phyloP scores from a whole-genome alignment of 306 rosid genomes.

The Heteromeles arbutifolia region DNA sequence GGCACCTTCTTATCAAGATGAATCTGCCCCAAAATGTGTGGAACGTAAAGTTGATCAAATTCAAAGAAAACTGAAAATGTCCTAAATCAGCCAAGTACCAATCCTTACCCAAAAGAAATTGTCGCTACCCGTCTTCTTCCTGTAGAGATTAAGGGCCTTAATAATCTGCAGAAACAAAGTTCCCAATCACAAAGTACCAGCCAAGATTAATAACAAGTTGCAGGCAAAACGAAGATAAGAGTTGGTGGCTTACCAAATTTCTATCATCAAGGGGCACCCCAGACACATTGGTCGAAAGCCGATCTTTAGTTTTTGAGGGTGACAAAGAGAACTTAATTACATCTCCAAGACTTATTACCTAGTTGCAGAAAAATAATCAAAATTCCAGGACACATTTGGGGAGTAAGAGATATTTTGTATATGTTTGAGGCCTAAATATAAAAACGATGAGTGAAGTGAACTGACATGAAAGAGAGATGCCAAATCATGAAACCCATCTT shows the following conservation, averaged over 20 bases:
- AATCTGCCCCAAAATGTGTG: slow-evolving; percentile 49
- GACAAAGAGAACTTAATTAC: slow-evolving; percentile 80
- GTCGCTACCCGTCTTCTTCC: slow-evolving; percentile 77
- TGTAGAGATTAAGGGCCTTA: slow-evolving; percentile 91
- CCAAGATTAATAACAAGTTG: background rate
- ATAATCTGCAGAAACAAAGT: slow-evolving; percentile 58
- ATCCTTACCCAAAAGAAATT: slow-evolving; percentile 84
- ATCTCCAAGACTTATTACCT: slow-evolving; percentile 97
- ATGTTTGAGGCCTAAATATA: background rate
- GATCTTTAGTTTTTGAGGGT: slow-evolving; percentile 64
- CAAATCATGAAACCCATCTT: slow-evolving; percentile 96
- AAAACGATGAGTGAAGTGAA: slow-evolving; percentile 3
- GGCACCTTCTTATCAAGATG: slow-evolving; percentile 93
- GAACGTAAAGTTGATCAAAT: background rate
- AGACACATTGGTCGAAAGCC: slow-evolving; percentile 79
- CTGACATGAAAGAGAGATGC: slow-evolving; percentile 96
- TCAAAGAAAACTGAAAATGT: background rate
- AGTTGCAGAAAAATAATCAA: slow-evolving; percentile 3
- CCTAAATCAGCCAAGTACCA: background rate
- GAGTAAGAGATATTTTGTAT: background rate
- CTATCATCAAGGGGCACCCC: slow-evolving; percentile 92
- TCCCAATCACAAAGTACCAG: slow-evolving; percentile 1
- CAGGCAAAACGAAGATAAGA: slow-evolving; percentile 2
- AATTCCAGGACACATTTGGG: too few species aligned
- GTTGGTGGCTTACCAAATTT: slow-evolving; percentile 55